Percentiles rank a stretch among this genome's conserved stretches.
These are phyloP conservation scores for Fusarium sp. DNA, from an alignment of 2,329 filamentous ascomycete genomes.

Conservation along the genomic window DNA sequence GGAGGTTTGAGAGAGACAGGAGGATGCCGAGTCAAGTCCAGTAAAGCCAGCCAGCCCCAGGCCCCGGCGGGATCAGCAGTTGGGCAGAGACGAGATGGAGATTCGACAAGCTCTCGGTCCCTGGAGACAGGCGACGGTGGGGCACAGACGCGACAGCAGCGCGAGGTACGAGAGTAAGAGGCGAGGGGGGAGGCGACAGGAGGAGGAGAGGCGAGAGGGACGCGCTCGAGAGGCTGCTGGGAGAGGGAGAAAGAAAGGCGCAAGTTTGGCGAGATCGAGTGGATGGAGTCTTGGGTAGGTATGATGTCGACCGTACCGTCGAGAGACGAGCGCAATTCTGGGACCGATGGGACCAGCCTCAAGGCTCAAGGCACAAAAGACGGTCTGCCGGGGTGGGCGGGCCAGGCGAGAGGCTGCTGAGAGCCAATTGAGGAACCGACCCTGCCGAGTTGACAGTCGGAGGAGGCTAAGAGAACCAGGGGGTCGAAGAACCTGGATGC, in stretches of 20 bases:
- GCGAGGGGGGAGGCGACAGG: slow-evolving; percentile 15
- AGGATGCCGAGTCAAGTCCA: slow-evolving; percentile 36
- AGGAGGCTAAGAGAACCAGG: slow-evolving; percentile 43
- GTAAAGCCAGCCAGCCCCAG: slow-evolving; percentile 35
- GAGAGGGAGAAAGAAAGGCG: slow-evolving; percentile 36
- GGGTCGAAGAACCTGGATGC: slow-evolving; percentile 40
- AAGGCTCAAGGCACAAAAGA: slow-evolving; percentile 42
- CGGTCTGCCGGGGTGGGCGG: slow-evolving; percentile 44
- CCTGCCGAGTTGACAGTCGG: slow-evolving; percentile 45
- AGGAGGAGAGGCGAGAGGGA: slow-evolving; percentile 20
- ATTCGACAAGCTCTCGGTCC: slow-evolving; percentile 41
- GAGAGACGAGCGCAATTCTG: slow-evolving; percentile 39
- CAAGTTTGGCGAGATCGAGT: slow-evolving; percentile 37
- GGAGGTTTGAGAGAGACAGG: slow-evolving; percentile 36
- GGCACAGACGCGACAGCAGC: slow-evolving; percentile 38
- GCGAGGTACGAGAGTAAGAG: slow-evolving; percentile 32
- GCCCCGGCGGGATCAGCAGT: slow-evolving; percentile 45
- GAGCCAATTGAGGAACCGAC: slow-evolving; percentile 44
- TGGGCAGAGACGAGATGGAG: slow-evolving; percentile 44
- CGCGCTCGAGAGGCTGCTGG: slow-evolving; percentile 26
- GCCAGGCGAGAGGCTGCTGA: slow-evolving; percentile 38
- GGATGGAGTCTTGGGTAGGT: slow-evolving; percentile 37
- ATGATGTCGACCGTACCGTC: slow-evolving; percentile 42
- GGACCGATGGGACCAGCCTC: slow-evolving; percentile 37
- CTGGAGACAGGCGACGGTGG: slow-evolving; percentile 40